Evolutionary conservation across 768 basidiomycete genomes (phyloP).

Genomic region (Cytidiella melzeri): DNA sequence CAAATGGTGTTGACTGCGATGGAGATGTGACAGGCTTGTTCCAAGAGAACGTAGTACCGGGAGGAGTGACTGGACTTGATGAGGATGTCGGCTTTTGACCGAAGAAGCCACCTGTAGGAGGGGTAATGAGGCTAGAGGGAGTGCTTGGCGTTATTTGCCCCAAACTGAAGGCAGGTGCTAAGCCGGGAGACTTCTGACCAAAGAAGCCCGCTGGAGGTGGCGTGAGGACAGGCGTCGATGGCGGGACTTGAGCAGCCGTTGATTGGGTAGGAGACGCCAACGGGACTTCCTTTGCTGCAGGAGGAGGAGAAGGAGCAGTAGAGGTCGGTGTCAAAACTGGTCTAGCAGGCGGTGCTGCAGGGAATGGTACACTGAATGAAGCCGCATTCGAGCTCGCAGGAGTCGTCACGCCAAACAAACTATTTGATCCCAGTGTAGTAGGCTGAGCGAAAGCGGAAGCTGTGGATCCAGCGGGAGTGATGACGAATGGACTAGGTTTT

Average conservation of each 20-base stretch:
- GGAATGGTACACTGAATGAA: not conserved
- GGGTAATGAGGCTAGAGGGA: no score
- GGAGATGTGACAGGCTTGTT: constrained; percentile 1
- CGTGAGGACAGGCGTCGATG: constrained; percentile 20
- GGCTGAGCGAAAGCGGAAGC: not conserved
- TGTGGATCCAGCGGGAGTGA: constrained; percentile 2
- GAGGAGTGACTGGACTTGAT: not conserved
- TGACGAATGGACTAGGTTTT: constrained; percentile 12
- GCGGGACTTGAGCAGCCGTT: constrained; percentile 13
- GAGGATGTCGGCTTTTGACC: not conserved
- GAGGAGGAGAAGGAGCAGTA: not conserved
- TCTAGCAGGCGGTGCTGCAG: not conserved
- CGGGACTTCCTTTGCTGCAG: not conserved
- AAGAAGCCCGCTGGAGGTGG: constrained; percentile 5
- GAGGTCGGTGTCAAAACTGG: not conserved
- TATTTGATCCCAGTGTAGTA: not conserved
- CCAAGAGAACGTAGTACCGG: not conserved
- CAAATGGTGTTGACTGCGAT: constrained; percentile 3
- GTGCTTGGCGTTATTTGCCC: constrained; percentile 3
- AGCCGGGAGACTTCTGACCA: constrained; percentile 8
- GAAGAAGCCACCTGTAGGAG: not conserved
- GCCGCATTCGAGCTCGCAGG: not conserved
- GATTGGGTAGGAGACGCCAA: not conserved
- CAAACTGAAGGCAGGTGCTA: constrained; percentile 10
- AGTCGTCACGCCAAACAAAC: not conserved